These are phyloP conservation scores for Candida coquimbonensis DNA, from an alignment of 805 yeast genomes.

Conservation along the genomic window DNA sequence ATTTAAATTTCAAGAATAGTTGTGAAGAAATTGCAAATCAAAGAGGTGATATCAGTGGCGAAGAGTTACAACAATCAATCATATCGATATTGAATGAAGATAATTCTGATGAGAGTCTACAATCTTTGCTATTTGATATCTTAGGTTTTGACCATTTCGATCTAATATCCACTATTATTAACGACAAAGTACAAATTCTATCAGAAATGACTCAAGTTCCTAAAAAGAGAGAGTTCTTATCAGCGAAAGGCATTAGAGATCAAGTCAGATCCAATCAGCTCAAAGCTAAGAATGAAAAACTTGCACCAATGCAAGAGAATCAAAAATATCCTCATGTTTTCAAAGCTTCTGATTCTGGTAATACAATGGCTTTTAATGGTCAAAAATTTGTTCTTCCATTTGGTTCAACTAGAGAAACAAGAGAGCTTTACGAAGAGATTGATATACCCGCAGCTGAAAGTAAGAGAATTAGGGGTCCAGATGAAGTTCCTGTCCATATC, in stretches of 20 bases:
- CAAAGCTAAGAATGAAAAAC: conserved; percentile 39
- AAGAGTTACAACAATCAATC: conserved; percentile 25
- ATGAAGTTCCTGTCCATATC: conserved; percentile 47
- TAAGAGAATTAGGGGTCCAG: conserved; percentile 29
- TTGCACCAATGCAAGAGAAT: conserved; percentile 38
- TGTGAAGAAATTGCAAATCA: conserved; percentile 27
- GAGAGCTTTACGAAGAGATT: conserved; percentile 69
- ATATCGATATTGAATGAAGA: conserved; percentile 28
- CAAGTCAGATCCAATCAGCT: conserved; percentile 45
- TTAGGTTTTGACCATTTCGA: conserved; percentile 86
- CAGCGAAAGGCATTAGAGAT: conserved; percentile 48
- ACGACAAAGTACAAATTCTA: conserved; percentile 32
- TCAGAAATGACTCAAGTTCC: conserved; percentile 17
- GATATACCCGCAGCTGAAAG: conserved; percentile 69
- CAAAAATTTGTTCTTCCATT: conserved; percentile 71
- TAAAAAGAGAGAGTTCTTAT: conserved; percentile 30
- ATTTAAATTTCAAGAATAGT: conserved; percentile 17
- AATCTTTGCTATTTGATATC: conserved; percentile 67
- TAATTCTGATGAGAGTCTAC: conserved; percentile 51
- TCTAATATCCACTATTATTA: conserved; percentile 56
- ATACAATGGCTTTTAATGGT: conserved; percentile 71
- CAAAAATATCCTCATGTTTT: conserved; percentile 83
- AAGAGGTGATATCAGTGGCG: conserved; percentile 29
- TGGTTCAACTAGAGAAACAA: conserved; percentile 66
- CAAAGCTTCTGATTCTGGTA: conserved; percentile 59